phyloP scores from a whole-genome alignment of 306 rosid genomes.

The Leucaena leucocephala region DNA sequence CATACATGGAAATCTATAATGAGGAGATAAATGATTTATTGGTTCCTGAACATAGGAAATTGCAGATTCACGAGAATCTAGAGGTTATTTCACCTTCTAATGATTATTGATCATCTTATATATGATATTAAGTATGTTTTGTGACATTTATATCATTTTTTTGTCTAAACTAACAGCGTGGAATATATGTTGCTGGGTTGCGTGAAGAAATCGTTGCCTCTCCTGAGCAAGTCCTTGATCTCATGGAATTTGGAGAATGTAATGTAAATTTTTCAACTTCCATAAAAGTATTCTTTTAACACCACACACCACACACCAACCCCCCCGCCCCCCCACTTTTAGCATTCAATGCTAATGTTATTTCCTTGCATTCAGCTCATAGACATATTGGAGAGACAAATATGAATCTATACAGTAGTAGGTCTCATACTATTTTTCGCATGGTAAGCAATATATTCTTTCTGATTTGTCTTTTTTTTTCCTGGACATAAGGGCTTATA shows the following conservation, averaged over 20 bases:
- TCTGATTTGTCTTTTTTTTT: not conserved
- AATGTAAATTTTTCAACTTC: slow-evolving; percentile 29
- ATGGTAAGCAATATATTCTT: slow-evolving; percentile 63
- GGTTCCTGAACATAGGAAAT: slow-evolving; percentile 93
- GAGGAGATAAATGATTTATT: slow-evolving; percentile 93
- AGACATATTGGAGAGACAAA: slow-evolving; percentile 98
- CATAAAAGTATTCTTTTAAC: not conserved
- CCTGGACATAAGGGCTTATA: slow-evolving; percentile 2
- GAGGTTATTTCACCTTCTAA: slow-evolving; percentile 54
- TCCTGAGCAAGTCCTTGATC: slow-evolving; percentile 81
- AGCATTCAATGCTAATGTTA: not conserved
- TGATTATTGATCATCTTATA: not conserved
- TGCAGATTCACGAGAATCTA: slow-evolving; percentile 91
- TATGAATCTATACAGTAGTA: slow-evolving; percentile 91
- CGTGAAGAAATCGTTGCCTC: slow-evolving; percentile 95
- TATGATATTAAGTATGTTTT: slow-evolving; percentile 24
- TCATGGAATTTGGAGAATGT: slow-evolving; percentile 95
- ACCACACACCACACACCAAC: too few species aligned
- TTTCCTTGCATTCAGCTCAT: slow-evolving; percentile 66
- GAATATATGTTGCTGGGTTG: slow-evolving; percentile 94
- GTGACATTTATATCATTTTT: slow-evolving; percentile 30
- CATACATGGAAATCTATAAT: slow-evolving; percentile 96
- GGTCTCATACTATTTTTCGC: slow-evolving; percentile 97
- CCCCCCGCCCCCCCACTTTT: too few species aligned
- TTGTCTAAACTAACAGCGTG: slow-evolving; percentile 61